Percentiles rank a stretch among this genome's conserved stretches.
phyloP scores from a whole-genome alignment of 2,329 filamentous ascomycete genomes.

The Lizonia empirigonia region DNA sequence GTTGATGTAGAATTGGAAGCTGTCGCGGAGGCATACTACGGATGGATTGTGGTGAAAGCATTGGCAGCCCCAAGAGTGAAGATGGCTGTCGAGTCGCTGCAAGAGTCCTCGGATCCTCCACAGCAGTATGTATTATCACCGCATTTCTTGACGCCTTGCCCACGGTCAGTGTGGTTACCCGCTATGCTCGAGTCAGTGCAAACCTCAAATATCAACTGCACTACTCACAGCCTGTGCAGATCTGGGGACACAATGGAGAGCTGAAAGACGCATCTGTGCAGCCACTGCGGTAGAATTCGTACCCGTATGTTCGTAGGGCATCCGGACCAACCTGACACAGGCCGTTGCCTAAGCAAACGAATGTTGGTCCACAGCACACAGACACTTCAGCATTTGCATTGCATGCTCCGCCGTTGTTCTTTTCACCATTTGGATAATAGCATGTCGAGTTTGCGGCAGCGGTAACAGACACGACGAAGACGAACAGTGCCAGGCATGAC shows the following conservation, averaged over 20 bases:
- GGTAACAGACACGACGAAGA: background rate
- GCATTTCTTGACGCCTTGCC: conserved; percentile 26
- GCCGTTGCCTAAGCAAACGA: conserved; percentile 29
- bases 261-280: conserved; percentile 31
- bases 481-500: background rate
- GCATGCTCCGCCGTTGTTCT: conserved; percentile 24
- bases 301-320: conserved; percentile 16
- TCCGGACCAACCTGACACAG: conserved; percentile 29
- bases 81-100: conserved; percentile 20
- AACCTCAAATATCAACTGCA: background rate
- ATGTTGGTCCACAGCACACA: conserved; percentile 30
- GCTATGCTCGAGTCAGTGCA: conserved; percentile 13
- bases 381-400: conserved; percentile 22
- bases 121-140: conserved; percentile 28
- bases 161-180: conserved; percentile 14
- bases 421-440: conserved; percentile 26
- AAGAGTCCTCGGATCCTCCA: conserved; percentile 24
- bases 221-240: conserved; percentile 27
- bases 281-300: conserved; percentile 27
- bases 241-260: conserved; percentile 26
- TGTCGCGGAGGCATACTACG: background rate
- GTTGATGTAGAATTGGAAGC: conserved; percentile 9
- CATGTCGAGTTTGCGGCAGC: conserved; percentile 22
- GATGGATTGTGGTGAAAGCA: conserved; percentile 22
- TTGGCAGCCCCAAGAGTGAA: conserved; percentile 22